Evolutionary conservation across 2,329 filamentous ascomycete genomes (phyloP).

Genomic region (Fusarium nodosum): DNA sequence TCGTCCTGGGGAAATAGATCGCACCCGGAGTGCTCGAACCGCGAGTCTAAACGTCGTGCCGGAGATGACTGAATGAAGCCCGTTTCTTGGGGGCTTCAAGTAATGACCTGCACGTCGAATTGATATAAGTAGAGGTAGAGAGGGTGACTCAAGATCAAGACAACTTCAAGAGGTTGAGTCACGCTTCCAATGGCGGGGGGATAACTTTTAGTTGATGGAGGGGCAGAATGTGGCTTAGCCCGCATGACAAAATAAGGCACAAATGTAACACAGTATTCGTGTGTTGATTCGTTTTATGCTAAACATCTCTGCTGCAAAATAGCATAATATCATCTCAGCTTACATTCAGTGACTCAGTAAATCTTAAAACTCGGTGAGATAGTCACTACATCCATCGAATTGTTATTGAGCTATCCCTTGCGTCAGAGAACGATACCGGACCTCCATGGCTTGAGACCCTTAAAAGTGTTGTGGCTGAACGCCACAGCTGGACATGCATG

Average conservation of each 20-base stretch:
- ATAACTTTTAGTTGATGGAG: conserved; percentile 44
- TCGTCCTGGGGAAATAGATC: conserved; percentile 65
- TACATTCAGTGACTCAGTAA: not conserved
- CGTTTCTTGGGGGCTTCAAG: conserved; percentile 54
- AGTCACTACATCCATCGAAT: not conserved
- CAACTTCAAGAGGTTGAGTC: conserved; percentile 47
- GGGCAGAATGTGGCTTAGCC: conserved; percentile 39
- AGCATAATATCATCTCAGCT: not conserved
- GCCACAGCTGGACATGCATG: not conserved
- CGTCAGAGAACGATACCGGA: conserved; percentile 17
- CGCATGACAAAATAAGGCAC: conserved; percentile 3
- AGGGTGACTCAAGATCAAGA: conserved; percentile 34
- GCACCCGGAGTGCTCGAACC: conserved; percentile 70
- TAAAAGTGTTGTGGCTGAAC: conserved; percentile 2
- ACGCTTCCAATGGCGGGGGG: conserved; percentile 34
- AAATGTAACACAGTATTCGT: not conserved
- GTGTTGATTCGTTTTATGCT: not conserved
- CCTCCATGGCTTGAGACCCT: not conserved
- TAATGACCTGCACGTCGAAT: conserved; percentile 43
- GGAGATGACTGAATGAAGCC: conserved; percentile 57
- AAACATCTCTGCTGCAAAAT: not conserved
- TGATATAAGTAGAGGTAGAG: conserved; percentile 35
- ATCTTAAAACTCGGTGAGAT: not conserved
- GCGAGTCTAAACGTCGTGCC: conserved; percentile 65
- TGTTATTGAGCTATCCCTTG: not conserved